Evolutionary conservation across 306 rosid genomes (phyloP), one percentile per base, ranked within the genome.

Genomic region (Pyrus bretschneideri): DNA sequence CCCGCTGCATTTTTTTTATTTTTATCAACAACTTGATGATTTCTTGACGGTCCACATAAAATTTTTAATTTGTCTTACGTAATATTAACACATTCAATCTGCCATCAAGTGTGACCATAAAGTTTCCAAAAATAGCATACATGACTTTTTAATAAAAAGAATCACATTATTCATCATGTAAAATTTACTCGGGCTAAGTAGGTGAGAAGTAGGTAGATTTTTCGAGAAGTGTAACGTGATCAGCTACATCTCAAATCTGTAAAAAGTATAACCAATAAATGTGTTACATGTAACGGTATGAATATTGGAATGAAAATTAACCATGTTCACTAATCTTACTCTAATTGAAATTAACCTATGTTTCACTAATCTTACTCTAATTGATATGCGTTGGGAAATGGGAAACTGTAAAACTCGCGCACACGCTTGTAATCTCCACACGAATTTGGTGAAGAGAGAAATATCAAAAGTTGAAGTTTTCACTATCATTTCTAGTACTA

Each of bases 1-100:
- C 52, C 27, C 33, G 52, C 9, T 13, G 30, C 22, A 54, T 76
- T 15, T 49, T 49, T 15, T 49, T 4, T 4, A 49, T 49, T 49
- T 55, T 25, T 59, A n/a, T 69, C 52, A 49, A 45, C 46, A 23
- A 38, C 64, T 76, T 65, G 74, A 30, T 68, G 68, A 42, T 67
- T 67, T 38, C 58, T 22, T n/a, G 67, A 40, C 51, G 76, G 60
- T 80, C 67, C 65, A 66, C 3, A n/a, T 3, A 73, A 15, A 25
- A 64, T 75, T 80, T 30, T 80, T 71, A 66, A 31, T 59, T 80
- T 82, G 77, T 86, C 83, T 72, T 62, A 46, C 77, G 78, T 78
- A 76, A 52, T 49, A 49, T 68, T 68, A 76, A 85, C 72, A 74
- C 67, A 83, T 65, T 73, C 69, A 78, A 72, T 65, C 67, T 84